Evolutionary conservation across 139 green algal genomes (phyloP).

Genomic region (Chlorella sorokiniana): DNA sequence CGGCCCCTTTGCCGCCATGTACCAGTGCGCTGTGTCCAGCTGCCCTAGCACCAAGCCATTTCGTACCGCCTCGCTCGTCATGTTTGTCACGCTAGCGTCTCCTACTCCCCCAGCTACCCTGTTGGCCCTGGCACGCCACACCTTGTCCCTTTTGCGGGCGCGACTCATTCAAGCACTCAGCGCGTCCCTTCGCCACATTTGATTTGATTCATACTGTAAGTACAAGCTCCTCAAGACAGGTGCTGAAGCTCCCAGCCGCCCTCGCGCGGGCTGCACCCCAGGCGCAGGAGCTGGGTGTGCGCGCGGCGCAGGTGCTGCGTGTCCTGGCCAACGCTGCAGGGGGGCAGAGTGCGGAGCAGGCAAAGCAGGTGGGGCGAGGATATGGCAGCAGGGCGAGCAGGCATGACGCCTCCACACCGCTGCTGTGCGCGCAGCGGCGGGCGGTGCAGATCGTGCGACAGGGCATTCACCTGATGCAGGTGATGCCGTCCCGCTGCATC

Average conservation of each 20-base stretch:
- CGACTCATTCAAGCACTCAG: too few relatives aligned
- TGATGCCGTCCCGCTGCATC: conserved; percentile 39
- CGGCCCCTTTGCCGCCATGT: too few relatives aligned
- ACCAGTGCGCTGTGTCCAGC: too few relatives aligned
- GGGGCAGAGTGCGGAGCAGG: background rate
- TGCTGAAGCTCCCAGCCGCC: conserved; percentile 14
- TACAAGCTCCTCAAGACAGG: too few relatives aligned
- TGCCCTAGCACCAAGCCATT: too few relatives aligned
- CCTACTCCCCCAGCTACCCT: too few relatives aligned
- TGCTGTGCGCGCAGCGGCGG: background rate
- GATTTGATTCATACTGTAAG: too few relatives aligned
- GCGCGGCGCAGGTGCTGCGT: conserved; percentile 19
- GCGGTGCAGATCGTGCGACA: background rate
- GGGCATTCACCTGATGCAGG: conserved; percentile 31
- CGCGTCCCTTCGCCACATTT: background rate
- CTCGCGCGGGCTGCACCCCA: background rate
- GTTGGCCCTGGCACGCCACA: too few relatives aligned
- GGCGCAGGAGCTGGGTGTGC: conserved; percentile 13
- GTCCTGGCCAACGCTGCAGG: conserved; percentile 36
- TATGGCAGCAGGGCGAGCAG: background rate
- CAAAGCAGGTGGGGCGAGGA: background rate
- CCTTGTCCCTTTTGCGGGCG: too few relatives aligned
- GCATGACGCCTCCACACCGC: background rate
- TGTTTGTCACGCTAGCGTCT: too few relatives aligned
- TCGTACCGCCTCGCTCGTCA: too few relatives aligned